Evolutionary conservation across 371 early-diverging fungal genomes (phyloP).

Genomic region (Circinella umbellata): DNA sequence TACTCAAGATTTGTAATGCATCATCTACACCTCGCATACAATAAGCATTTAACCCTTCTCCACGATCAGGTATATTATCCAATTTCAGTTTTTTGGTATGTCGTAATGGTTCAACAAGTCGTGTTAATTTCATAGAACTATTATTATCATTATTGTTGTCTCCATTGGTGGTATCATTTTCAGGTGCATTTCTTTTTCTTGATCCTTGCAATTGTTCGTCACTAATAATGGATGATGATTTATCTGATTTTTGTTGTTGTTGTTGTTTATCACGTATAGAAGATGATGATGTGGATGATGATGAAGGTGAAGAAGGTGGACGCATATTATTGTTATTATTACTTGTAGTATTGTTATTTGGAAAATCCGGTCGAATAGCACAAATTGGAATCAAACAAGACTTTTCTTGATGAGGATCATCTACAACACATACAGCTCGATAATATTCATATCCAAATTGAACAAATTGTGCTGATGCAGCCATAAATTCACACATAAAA

Average conservation of each 20-base stretch:
- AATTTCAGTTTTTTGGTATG: slow-evolving; percentile 16
- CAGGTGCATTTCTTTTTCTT: slow-evolving; percentile 11
- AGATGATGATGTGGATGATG: neutral
- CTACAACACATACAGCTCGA: slow-evolving; percentile 41
- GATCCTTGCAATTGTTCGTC: neutral
- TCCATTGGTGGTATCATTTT: neutral
- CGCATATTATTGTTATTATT: neutral
- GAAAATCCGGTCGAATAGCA: slow-evolving; percentile 34
- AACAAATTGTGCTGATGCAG: slow-evolving; percentile 41
- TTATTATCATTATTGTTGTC: neutral
- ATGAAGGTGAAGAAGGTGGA: neutral
- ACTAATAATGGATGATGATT: neutral
- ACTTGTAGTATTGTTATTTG: neutral
- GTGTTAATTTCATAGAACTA: neutral
- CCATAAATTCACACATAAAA: slow-evolving; percentile 53
- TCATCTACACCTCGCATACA: slow-evolving; percentile 50
- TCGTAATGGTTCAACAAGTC: slow-evolving; percentile 5
- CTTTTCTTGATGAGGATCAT: slow-evolving; percentile 34
- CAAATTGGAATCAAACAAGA: slow-evolving; percentile 52
- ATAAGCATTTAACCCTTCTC: slow-evolving; percentile 37
- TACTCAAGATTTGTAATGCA: slow-evolving; percentile 42
- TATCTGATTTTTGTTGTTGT: neutral
- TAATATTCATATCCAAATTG: slow-evolving; percentile 49
- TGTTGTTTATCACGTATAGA: neutral
- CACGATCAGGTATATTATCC: slow-evolving; percentile 27